phyloP scores from a whole-genome alignment of 2,329 filamentous ascomycete species.

The Aspergillus sp. region DNA sequence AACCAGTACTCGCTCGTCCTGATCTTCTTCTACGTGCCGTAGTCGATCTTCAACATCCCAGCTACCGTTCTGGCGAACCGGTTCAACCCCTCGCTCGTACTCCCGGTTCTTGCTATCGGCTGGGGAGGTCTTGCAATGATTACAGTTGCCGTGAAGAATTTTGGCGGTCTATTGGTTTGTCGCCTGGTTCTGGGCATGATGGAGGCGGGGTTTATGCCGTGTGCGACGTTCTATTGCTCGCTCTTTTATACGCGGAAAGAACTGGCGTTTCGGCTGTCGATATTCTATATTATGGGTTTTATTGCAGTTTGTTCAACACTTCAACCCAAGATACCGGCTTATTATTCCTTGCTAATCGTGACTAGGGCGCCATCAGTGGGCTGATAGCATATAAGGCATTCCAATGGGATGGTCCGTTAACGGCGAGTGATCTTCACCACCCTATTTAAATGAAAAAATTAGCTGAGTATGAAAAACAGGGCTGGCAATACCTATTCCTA shows the following conservation, averaged over 20 bases:
- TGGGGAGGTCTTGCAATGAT: neutral
- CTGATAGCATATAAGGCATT: neutral
- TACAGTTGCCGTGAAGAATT: neutral
- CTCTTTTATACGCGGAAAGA: neutral
- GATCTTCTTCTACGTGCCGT: neutral
- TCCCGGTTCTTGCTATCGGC: neutral
- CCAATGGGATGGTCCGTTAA: neutral
- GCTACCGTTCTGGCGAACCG: neutral
- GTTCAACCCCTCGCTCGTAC: neutral
- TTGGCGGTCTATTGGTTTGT: neutral
- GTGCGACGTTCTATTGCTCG: neutral
- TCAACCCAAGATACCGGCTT: neutral
- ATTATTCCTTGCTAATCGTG: neutral
- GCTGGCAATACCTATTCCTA: neutral
- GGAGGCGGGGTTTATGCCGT: neutral
- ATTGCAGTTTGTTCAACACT: neutral
- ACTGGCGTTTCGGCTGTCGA: neutral
- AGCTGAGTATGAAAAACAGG: too few relatives aligned
- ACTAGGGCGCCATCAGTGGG: neutral
- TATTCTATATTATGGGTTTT: neutral
- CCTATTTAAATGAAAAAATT: too few relatives aligned
- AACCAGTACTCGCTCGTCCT: neutral
- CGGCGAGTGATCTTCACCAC: neutral
- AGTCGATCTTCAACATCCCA: neutral
- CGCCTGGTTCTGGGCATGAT: neutral